Conservation (phyloP, 2,329 filamentous ascomycete genomes). For the Rutstroemia sydowiana region DNA sequence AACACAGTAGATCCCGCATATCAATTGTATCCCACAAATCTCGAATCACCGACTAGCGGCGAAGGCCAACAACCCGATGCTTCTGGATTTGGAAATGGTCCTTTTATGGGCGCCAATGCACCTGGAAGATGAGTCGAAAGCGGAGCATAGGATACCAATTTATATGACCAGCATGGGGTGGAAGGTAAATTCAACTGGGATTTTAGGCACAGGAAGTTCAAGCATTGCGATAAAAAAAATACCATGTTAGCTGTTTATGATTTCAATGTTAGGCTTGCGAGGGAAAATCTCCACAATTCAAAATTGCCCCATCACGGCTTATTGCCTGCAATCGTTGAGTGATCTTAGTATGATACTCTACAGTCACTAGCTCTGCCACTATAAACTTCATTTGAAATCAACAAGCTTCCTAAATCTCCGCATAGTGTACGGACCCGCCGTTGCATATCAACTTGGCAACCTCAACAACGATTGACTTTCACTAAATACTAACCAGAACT, state of each 20-base stretch:
- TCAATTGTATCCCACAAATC: constrained; percentile 25
- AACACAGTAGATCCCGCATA: constrained; percentile 28
- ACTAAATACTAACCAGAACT: too few species aligned
- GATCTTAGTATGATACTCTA: neutral
- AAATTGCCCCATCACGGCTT: neutral
- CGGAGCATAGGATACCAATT: neutral
- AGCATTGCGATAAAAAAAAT: neutral
- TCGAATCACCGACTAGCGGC: constrained; percentile 17
- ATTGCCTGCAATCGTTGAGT: neutral
- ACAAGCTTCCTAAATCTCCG: too few species aligned
- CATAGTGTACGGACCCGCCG: too few species aligned
- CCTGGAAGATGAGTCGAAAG: constrained; percentile 21
- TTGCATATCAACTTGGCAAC: too few species aligned
- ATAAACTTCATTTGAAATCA: too few species aligned
- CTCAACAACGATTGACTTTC: too few species aligned
- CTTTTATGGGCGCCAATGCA: constrained; percentile 31
- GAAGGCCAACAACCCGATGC: constrained; percentile 17
- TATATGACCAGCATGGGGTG: neutral
- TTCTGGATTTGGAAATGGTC: constrained; percentile 22
- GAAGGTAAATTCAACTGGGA: neutral
- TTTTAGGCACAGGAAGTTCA: neutral
- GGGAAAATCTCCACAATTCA: neutral
- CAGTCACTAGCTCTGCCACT: neutral
- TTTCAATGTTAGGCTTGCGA: neutral
- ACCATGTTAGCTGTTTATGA: neutral